Base-by-base conservation (phyloP, 306 rosid species). In the Arachis hypogaea region DNA sequence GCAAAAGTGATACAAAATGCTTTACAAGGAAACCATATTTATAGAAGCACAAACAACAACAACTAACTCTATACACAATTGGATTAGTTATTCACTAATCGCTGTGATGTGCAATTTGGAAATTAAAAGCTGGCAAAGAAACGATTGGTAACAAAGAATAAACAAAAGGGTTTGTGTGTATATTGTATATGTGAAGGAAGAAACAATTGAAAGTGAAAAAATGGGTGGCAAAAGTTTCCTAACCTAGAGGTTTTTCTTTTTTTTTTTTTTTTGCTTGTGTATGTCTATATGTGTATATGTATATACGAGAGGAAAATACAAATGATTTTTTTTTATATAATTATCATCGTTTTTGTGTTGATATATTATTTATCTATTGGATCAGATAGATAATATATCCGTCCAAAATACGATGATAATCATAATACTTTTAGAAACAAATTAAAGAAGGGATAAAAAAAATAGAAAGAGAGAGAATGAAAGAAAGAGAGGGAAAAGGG, bases 1-100 rank as follows among this genome's bases (percentile, higher is more conserved):
- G 67, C 83, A 76, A 73, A 73, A 69, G 22, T 67, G 69, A 73
- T 78, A 49, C 77, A 67, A 80, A 77, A 66, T 75, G 59, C 76
- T 74, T 74, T 71, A 68, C 80, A 77, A 58, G 63, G 40, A 78
- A 70, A 74, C 61, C 62, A 33, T 33, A 33, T 33, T n/a, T 12
- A 59, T 43, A 12, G 14, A 41, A 41, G 30, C 46, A 18, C 52
- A 56, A 70, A 62, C 49, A 72, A 59, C 50, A 72, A 29, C 10
- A 72, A 66, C 73, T 72, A 16, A 36, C 33, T 30, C 75, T 60
- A 45, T 29, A 29, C 57, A 72, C 75, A 71, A 22, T 12, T 71
- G 76, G 59, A 52, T 28, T 16, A 18, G 2, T 4, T 30, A 57
- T 28, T 67, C 63, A 49, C 45, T 11, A 46, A 12, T 10, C 5